A percentile compares a stretch with the other conserved stretches of the same genome.
Conservation (phyloP, 23 red algal species). For the Chondrus crispus region DNA sequence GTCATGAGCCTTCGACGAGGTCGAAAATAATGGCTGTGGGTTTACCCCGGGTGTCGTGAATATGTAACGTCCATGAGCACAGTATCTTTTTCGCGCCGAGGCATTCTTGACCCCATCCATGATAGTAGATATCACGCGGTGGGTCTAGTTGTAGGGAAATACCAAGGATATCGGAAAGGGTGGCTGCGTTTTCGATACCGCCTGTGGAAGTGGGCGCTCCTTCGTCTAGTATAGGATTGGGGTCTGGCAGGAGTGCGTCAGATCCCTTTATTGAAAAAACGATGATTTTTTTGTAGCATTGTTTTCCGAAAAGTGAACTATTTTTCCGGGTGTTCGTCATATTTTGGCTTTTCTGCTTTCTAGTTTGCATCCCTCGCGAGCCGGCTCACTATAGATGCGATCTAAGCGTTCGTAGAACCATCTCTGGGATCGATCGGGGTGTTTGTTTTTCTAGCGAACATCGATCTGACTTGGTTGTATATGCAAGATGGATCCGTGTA, state of each 20-base stretch:
- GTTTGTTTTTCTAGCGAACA: not conserved
- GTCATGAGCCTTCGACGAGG: not conserved
- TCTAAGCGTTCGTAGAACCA: not conserved
- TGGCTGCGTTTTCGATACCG: constrained; percentile 9
- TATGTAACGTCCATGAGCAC: not conserved
- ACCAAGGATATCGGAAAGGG: constrained; percentile 9
- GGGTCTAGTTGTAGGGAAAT: not conserved
- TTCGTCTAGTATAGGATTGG: constrained; percentile 15
- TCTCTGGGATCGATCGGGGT: not conserved
- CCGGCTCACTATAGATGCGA: not conserved
- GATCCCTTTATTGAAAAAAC: constrained; percentile 6
- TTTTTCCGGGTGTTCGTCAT: too few species aligned
- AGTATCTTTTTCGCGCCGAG: constrained; percentile 18
- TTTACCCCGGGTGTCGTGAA: not conserved
- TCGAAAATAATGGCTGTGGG: constrained; percentile 6
- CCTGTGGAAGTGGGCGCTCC: constrained; percentile 11
- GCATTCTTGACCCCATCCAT: not conserved
- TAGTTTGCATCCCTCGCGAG: not conserved
- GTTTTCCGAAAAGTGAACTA: too few species aligned
- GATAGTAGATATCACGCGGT: constrained; percentile 1
- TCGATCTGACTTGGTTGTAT: not conserved
- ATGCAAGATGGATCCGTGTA: too few species aligned
- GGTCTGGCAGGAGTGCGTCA: not conserved
- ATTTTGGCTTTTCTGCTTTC: not conserved
- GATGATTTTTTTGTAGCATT: too few species aligned